Evolutionary conservation across 75 land plant genomes (phyloP), one percentile per base, ranked within the genome.

Genomic region (Pseudotsuga menziesii): DNA sequence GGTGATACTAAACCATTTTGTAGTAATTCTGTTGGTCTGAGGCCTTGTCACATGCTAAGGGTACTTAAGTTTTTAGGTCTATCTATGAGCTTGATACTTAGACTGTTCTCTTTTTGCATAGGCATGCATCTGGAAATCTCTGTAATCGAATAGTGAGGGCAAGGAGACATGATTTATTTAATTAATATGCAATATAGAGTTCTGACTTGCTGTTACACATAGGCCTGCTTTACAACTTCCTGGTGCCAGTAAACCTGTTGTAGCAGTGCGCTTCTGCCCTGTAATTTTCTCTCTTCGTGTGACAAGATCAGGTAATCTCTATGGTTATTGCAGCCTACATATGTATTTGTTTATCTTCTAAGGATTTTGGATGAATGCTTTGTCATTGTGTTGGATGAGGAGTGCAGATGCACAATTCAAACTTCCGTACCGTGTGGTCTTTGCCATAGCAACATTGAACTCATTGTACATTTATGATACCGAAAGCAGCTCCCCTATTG

Each of bases 261-360:
- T 94, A 36, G 97, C 94, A 60, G 88, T 92, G 54, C 92, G 98
- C 27, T 97, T 97, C 75, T 97, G 99, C 72, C 98, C 99, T 52
- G 29, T 88, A 41, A 44, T 78, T 64, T 96, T 96, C 77, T 64
- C 78, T 56, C 87, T 89, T 64, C 79, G 83, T 13, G 89, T 84
- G 56, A 79, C 85, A 72, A 83, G 81, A n/a, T 58, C 84, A 83
- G 82, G 94, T 87, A 64, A 9, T 62, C 56, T 29, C 5, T 64
- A 8, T 58, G 57, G 78, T 52, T 44, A 41, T 48, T 27, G 35
- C 67, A 58, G 17, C 41, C 59, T 67, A 2, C 35, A 17, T 74
- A 48, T n/a, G 22, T 55, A 20, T 22, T 39, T 20, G 54, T 74
- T 55, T 29, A 19, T 26, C 29, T 66, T 44, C 29, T 12, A 55